Conservation (phyloP, 768 basidiomycete genomes). For the Fomitopsis serialis region DNA sequence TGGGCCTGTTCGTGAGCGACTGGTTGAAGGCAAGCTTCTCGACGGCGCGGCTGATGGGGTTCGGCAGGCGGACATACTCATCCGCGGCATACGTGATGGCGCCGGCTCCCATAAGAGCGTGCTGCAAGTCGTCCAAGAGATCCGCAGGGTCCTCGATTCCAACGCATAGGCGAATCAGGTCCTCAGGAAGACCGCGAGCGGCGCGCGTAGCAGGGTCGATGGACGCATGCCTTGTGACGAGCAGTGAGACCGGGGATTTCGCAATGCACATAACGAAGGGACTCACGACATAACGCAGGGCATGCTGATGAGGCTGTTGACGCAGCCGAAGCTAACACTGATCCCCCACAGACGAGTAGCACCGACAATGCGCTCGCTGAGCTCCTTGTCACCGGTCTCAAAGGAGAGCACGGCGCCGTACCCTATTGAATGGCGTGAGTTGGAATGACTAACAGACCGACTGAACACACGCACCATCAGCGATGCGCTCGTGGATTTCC, state of each 20-base stretch:
- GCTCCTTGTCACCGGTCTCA: conserved; percentile 82
- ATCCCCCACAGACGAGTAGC: conserved; percentile 95
- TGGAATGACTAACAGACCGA: too few relatives aligned
- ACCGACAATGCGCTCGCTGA: conserved; percentile 91
- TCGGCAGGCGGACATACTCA: conserved; percentile 43
- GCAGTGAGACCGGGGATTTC: background rate
- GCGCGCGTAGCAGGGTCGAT: conserved; percentile 94
- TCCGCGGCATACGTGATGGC: conserved; percentile 59
- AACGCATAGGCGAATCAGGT: conserved; percentile 95
- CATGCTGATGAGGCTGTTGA: conserved; percentile 98
- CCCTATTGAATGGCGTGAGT: conserved; percentile 5
- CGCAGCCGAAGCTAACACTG: conserved; percentile 95
- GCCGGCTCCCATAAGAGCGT: conserved; percentile 86
- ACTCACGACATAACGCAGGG: conserved; percentile 99
- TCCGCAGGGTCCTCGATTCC: conserved; percentile 96
- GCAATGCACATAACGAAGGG: background rate
- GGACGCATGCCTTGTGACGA: conserved; percentile 75
- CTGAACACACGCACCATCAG: conserved; percentile 48
- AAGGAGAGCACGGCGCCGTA: conserved; percentile 94
- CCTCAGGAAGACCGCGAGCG: conserved; percentile 96
- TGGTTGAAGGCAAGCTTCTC: conserved; percentile 51
- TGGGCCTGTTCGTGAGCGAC: conserved; percentile 6
- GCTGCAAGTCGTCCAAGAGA: conserved; percentile 91
- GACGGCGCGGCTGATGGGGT: conserved; percentile 53
- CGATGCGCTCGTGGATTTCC: conserved; percentile 87